phyloP scores from a whole-genome alignment of 2,329 filamentous ascomycete genomes.

The Cladobotryum protrusum region DNA sequence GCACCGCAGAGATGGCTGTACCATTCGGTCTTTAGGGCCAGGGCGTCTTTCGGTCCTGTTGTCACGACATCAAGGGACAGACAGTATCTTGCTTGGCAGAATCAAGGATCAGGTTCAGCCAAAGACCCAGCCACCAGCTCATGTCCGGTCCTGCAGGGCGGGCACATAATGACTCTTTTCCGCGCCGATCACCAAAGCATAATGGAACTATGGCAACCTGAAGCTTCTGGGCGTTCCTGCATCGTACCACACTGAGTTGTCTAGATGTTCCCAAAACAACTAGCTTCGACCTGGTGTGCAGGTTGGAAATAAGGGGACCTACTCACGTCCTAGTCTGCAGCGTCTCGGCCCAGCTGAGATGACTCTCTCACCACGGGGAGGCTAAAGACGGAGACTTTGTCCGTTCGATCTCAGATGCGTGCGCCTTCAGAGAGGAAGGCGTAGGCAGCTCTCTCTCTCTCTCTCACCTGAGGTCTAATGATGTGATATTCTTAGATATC shows the following conservation, averaged over 20 bases:
- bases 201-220: not conserved
- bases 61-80: not conserved
- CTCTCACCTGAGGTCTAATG: not conserved
- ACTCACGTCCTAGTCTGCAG: not conserved
- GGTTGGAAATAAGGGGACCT: too few species aligned
- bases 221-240: not conserved
- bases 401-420: too few species aligned
- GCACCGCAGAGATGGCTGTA: too few species aligned
- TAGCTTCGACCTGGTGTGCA: not conserved
- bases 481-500: not conserved
- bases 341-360: not conserved
- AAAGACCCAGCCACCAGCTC: not conserved
- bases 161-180: not conserved
- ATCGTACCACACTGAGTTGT: not conserved
- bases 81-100: not conserved
- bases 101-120: not conserved
- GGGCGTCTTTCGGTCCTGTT: not conserved
- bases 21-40: not conserved
- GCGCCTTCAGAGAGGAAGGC: too few species aligned
- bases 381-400: too few species aligned
- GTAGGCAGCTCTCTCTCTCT: too few species aligned
- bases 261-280: too few species aligned
- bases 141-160: not conserved
- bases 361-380: too few species aligned
- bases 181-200: not conserved